phyloP scores from a whole-genome alignment of 225 moss, liverwort and hornwort species.

The Pseudoscleropodium purum region DNA sequence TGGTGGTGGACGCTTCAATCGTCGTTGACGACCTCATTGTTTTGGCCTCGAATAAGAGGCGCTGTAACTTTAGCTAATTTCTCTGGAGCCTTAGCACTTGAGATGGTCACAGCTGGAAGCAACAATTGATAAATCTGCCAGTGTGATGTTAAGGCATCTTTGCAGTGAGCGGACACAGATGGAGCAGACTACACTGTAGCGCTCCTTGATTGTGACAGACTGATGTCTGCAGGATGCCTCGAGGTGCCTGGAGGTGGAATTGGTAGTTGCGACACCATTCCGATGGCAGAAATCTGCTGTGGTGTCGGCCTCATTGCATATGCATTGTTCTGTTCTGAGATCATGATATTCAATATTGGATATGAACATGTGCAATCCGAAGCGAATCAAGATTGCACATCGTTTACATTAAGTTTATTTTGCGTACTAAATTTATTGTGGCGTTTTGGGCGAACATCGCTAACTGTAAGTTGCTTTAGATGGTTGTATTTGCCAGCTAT shows the following conservation, averaged over 20 bases:
- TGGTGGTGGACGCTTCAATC: constrained; percentile 35
- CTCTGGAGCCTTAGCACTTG: constrained; percentile 17
- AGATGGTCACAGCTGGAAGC: background rate
- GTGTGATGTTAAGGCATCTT: background rate
- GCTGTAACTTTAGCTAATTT: constrained; percentile 11
- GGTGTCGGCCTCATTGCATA: constrained; percentile 7
- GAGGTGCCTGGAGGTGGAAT: constrained; percentile 11
- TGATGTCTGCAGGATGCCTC: background rate
- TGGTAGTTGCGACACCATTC: background rate
- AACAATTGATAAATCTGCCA: background rate
- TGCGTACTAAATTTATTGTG: background rate
- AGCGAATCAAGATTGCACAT: background rate
- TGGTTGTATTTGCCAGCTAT: background rate
- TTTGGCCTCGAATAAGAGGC: constrained; percentile 15
- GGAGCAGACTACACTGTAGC: background rate
- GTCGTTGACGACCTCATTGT: constrained; percentile 20
- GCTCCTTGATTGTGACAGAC: background rate
- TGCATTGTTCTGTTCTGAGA: background rate
- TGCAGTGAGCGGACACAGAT: background rate
- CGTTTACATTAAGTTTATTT: too few relatives aligned
- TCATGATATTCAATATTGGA: background rate
- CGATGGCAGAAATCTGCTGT: background rate
- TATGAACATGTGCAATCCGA: background rate
- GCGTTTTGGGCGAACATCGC: background rate
- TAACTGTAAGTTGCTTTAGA: background rate